These are phyloP conservation scores for Colletotrichum falcatum DNA, from an alignment of 2,329 filamentous ascomycete species.

Conservation along the genomic window DNA sequence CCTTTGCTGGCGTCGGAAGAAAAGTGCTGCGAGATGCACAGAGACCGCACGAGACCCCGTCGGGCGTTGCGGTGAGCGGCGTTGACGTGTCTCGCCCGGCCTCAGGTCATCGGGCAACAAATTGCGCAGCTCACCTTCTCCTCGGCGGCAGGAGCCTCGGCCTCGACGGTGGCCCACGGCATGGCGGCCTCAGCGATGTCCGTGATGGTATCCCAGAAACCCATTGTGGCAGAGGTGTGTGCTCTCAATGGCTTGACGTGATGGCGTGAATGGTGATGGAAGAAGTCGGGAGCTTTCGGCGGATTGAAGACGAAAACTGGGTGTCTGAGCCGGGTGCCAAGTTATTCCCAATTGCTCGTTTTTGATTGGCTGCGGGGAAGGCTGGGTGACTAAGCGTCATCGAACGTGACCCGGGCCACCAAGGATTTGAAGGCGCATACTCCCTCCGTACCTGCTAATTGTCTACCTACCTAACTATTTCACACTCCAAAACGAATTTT, in stretches of 20 bases:
- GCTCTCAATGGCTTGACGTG: constrained; percentile 46
- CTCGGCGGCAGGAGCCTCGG: constrained; percentile 77
- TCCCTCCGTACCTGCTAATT: too few species aligned
- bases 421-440: constrained; percentile 8
- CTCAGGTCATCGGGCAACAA: constrained; percentile 23
- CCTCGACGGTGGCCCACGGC: constrained; percentile 74
- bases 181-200: constrained; percentile 74
- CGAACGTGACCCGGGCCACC: neutral
- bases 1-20: neutral
- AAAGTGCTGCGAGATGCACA: neutral
- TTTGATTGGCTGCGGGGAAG: constrained; percentile 58
- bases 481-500: neutral
- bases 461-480: too few species aligned
- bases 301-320: constrained; percentile 40
- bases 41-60: neutral
- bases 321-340: constrained; percentile 53
- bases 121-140: constrained; percentile 61
- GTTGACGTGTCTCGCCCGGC: neutral
- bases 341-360: constrained; percentile 62
- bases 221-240: constrained; percentile 65
- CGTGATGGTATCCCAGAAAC: constrained; percentile 74
- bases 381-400: constrained; percentile 30
- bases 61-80: neutral
- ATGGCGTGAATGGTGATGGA: constrained; percentile 43
- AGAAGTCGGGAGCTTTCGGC: constrained; percentile 57